A percentile compares a stretch with the other conserved stretches of the same genome.
phyloP scores from a whole-genome alignment of 2,329 filamentous ascomycete species.

The Cytospora piceicola region DNA sequence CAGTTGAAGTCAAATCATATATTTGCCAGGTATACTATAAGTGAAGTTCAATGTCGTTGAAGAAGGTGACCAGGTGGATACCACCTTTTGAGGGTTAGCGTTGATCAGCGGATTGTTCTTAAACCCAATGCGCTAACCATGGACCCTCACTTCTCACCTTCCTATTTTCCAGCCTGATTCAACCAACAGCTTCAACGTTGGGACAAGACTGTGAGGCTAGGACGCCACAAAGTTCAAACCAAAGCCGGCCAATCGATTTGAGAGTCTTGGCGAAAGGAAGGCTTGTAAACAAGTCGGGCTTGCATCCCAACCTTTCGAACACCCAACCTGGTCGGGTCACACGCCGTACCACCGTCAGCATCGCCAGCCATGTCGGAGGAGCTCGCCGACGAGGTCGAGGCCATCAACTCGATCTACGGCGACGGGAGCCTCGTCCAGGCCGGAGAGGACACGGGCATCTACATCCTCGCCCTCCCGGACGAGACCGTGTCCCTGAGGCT shows the following conservation, averaged over 20 bases:
- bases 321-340: constrained; percentile 9
- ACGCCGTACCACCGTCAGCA: background rate
- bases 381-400: constrained; percentile 74
- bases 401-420: constrained; percentile 84
- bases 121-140: background rate
- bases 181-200: background rate
- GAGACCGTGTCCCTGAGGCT: constrained; percentile 60
- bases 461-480: constrained; percentile 70
- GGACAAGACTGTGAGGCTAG: background rate
- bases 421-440: constrained; percentile 60
- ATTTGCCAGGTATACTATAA: too few species aligned
- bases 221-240: background rate
- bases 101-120: background rate
- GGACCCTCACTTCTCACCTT: background rate
- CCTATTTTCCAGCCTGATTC: background rate
- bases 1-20: too few species aligned
- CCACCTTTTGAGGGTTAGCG: background rate
- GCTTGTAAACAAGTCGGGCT: background rate
- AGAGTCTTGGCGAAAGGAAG: background rate
- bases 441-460: constrained; percentile 47
- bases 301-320: background rate
- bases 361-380: constrained; percentile 55
- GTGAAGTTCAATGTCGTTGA: background rate
- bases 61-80: background rate
- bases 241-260: background rate